These are phyloP conservation scores for Trichoderma guizhouense DNA, from an alignment of 2,329 filamentous ascomycete genomes.

Conservation along the genomic window DNA sequence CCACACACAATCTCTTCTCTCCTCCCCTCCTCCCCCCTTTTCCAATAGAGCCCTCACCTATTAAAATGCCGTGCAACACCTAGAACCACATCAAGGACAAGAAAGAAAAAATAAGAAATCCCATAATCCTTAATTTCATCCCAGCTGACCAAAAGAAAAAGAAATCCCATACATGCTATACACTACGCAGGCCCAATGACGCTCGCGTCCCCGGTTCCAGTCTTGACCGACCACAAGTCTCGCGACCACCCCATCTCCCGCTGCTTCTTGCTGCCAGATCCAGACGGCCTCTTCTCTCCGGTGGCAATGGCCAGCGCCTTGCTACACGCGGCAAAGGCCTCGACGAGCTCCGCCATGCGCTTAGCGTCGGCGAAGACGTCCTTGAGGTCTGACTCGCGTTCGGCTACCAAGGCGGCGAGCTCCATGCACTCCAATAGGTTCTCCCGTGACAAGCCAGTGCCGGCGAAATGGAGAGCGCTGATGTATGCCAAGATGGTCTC, in stretches of 20 bases:
- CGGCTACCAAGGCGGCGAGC: conserved; percentile 70
- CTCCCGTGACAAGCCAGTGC: conserved; percentile 69
- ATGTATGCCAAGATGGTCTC: conserved; percentile 83
- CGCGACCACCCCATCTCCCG: conserved; percentile 61
- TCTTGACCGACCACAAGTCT: conserved; percentile 59
- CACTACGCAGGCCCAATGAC: conserved; percentile 4
- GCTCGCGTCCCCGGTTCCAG: not conserved
- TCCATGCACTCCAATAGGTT: conserved; percentile 84
- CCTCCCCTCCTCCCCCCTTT: not conserved
- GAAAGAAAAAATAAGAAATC: not conserved
- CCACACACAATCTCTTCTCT: not conserved
- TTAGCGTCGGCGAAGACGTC: conserved; percentile 60
- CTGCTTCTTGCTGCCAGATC: conserved; percentile 55
- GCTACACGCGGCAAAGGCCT: conserved; percentile 72
- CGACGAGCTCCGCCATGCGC: conserved; percentile 72
- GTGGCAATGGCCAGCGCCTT: conserved; percentile 62
- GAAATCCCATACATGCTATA: conserved; percentile 3
- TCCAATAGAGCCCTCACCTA: not conserved
- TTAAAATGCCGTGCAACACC: conserved; percentile 11
- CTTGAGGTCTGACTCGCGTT: conserved; percentile 64
- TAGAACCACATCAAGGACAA: conserved; percentile 2
- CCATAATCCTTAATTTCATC: conserved; percentile 3
- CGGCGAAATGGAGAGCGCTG: conserved; percentile 74
- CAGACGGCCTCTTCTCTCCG: conserved; percentile 50
- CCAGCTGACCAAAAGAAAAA: conserved; percentile 1